Evolutionary conservation across 208 protist genomes (phyloP), one percentile per base, ranked within the genome.

Genomic region (Leishmania lainsoni): DNA sequence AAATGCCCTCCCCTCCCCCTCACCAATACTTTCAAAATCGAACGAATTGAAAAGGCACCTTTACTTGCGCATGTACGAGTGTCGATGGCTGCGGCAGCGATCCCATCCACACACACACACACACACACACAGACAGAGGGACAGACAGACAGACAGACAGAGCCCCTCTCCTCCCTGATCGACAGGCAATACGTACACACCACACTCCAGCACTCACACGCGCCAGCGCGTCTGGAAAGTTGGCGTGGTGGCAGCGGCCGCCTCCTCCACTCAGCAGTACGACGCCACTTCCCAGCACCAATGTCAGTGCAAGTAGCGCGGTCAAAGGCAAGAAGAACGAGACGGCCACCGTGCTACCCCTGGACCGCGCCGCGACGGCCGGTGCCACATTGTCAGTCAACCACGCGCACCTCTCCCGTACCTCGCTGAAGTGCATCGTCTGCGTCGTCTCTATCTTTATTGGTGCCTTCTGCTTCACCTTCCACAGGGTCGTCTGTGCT

Each of bases 381-480:
- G 71, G 52, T 69, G 73, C 69, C 52, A 1, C 68, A 5, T 26
- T 5, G 20, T 54, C 84, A 1, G 65, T 16, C n/a, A 75, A 70
- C 69, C 63, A 68, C 10, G 63, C 84, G 42, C 90, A 85, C 81
- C 80, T 92, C 10, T 61, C 78, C 2, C 89, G 84, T 22, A 81
- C 42, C 65, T 89, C 89, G 5, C 22, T 87, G 0, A 74, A 85
- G 76, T 93, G 89, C 81, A 52, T 91, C 42, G 49, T 90, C 45
- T 86, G 68, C 76, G 80, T 75, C 26, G 59, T 75, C 22, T 81
- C 79, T 5, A 20, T 92, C 14, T 0, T 87, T 32, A 3, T 85
- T 10, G 70, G 73, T 16, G 65, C 89, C 51, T 32, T 54, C 59
- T 89, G 86, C 49, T 77, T 90, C 32, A 80, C 70, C 54, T 29